These are phyloP conservation scores for Aspergillus neoniger DNA, from an alignment of 2,329 filamentous ascomycete species.

Conservation along the genomic window DNA sequence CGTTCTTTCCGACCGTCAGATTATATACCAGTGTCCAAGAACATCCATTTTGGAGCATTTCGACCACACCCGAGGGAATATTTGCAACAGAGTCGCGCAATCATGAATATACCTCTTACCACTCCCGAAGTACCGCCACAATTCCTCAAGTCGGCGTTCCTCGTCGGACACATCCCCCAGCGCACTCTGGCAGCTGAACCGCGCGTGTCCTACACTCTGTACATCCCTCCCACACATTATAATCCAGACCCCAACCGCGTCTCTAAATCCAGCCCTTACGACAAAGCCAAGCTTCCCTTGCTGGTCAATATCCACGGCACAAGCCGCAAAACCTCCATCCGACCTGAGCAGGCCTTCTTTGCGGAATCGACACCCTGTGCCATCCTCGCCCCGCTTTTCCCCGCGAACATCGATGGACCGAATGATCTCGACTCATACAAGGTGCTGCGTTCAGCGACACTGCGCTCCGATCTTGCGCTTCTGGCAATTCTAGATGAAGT, in stretches of 20 bases:
- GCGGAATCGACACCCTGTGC: not conserved
- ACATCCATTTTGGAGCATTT: no score
- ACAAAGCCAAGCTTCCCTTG: not conserved
- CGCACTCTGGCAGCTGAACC: not conserved
- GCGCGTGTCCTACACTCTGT: not conserved
- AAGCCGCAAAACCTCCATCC: not conserved
- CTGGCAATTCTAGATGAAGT: not conserved
- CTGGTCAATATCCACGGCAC: not conserved
- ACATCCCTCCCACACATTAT: not conserved
- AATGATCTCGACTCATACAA: not conserved
- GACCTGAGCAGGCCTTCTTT: not conserved
- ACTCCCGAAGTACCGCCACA: not conserved
- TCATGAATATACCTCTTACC: not conserved
- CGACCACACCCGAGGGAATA: no score
- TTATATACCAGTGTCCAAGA: not conserved
- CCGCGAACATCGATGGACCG: not conserved
- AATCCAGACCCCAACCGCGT: not conserved
- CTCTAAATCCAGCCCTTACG: not conserved
- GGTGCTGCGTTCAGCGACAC: not conserved
- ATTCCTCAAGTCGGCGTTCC: not conserved
- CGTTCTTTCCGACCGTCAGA: not conserved
- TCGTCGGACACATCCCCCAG: not conserved
- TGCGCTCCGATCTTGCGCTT: not conserved
- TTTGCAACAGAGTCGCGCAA: not conserved
- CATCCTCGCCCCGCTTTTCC: not conserved